Evolutionary conservation across 164 flowering plant genomes (phyloP).

Genomic region (Chloranthus sessilifolius): DNA sequence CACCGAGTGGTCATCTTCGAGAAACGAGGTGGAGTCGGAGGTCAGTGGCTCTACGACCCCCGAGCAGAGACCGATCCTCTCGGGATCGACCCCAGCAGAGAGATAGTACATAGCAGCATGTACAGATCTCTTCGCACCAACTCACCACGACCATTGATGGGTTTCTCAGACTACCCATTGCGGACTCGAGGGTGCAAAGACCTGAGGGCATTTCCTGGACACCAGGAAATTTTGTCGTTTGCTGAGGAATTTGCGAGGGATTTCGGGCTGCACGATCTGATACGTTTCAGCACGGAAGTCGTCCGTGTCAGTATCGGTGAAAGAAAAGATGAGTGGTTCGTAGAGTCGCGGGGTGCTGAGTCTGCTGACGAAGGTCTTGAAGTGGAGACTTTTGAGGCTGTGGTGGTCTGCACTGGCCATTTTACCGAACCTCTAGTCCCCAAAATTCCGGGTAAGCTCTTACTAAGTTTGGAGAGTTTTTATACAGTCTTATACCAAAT

Average conservation of each 20-base stretch:
- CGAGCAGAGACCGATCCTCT: conserved; percentile 54
- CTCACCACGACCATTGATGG: conserved; percentile 75
- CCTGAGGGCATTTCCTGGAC: conserved; percentile 62
- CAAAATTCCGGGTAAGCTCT: conserved; percentile 58
- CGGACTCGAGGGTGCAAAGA: conserved; percentile 30
- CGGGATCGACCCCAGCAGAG: conserved; percentile 54
- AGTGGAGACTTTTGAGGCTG: conserved; percentile 41
- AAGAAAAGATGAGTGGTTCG: conserved; percentile 44
- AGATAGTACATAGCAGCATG: conserved; percentile 55
- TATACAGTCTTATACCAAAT: no score
- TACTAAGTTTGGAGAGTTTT: no score
- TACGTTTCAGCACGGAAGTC: conserved; percentile 63
- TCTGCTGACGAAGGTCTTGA: conserved; percentile 9
- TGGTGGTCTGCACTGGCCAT: conserved; percentile 55
- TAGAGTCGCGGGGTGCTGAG: conserved; percentile 24
- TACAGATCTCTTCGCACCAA: conserved; percentile 80
- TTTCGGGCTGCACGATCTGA: conserved; percentile 41
- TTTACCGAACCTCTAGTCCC: conserved; percentile 47
- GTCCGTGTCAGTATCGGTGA: conserved; percentile 23
- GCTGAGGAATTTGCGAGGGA: conserved; percentile 48
- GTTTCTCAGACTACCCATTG: conserved; percentile 64
- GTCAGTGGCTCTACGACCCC: conserved; percentile 71
- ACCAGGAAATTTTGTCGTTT: conserved; percentile 57
- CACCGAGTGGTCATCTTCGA: conserved; percentile 71
- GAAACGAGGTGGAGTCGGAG: conserved; percentile 41